phyloP scores from a whole-genome alignment of 768 basidiomycete genomes.

The Mycena metata region DNA sequence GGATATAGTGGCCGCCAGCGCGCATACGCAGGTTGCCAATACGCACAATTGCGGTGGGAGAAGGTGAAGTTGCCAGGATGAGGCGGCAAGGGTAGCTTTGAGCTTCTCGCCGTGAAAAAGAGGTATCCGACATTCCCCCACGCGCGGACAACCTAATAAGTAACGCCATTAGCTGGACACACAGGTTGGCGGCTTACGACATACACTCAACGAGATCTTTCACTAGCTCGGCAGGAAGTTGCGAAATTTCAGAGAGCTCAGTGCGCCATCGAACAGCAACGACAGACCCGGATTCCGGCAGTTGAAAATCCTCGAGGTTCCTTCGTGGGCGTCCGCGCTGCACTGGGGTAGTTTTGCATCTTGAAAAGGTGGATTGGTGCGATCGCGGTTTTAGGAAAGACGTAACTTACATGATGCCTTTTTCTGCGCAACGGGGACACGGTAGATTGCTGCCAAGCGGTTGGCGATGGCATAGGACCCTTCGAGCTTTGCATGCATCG shows the following conservation, averaged over 20 bases:
- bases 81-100: constrained; percentile 3
- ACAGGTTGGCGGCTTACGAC: too few species aligned
- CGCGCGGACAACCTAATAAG: constrained; percentile 7
- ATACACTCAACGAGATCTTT: constrained; percentile 24
- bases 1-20: constrained; percentile 21
- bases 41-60: constrained; percentile 24
- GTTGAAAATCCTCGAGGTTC: background rate
- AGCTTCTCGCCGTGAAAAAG: background rate
- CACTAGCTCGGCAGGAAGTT: constrained; percentile 19
- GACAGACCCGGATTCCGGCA: too few species aligned
- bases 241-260: background rate
- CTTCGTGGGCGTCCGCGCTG: constrained; percentile 24
- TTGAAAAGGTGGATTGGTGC: too few species aligned
- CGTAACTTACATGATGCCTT: constrained; percentile 23
- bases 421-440: constrained; percentile 29
- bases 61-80: constrained; percentile 22
- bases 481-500: constrained; percentile 21
- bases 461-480: constrained; percentile 24
- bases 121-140: background rate
- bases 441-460: constrained; percentile 7
- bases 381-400: too few species aligned
- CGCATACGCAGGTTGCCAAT: constrained; percentile 28
- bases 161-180: too few species aligned
- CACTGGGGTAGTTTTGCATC: constrained; percentile 26
- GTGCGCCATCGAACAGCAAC: background rate